phyloP scores from a whole-genome alignment of 495 filamentous ascomycete species.

The Collariella sp. region DNA sequence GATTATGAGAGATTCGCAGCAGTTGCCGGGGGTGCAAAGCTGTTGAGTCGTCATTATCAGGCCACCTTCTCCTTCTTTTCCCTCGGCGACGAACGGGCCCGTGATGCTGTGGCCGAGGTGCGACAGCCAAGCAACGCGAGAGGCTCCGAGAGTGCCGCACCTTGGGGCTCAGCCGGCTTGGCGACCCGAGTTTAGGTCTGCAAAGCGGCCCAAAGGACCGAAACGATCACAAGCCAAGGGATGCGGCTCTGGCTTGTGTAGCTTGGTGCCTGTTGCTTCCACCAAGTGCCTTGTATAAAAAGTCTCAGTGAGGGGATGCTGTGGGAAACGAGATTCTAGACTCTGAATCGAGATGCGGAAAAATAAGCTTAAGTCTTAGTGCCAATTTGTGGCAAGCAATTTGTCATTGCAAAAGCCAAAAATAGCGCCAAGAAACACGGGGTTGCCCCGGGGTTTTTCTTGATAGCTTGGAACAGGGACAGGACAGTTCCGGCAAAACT shows the following conservation, averaged over 20 bases:
- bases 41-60: not conserved
- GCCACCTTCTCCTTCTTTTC: not conserved
- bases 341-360: too few relatives aligned
- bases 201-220: not conserved
- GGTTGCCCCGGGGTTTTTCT: not conserved
- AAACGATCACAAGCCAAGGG: not conserved
- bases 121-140: conserved; percentile 5
- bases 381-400: not conserved
- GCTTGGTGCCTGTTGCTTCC: not conserved
- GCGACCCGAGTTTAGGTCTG: not conserved
- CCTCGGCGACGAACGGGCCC: not conserved
- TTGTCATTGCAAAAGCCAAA: not conserved
- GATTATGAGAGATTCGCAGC: not conserved
- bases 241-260: not conserved
- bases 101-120: not conserved
- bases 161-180: not conserved
- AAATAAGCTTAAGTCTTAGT: not conserved
- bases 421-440: not conserved
- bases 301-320: too few relatives aligned
- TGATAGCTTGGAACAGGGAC: not conserved
- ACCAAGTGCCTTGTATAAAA: too few relatives aligned
- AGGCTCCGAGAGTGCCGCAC: not conserved
- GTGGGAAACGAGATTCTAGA: too few relatives aligned
- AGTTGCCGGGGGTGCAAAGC: too few relatives aligned
- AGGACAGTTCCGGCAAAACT: too few relatives aligned